Evolutionary conservation across 2,329 filamentous ascomycete genomes (phyloP), one percentile per base, ranked within the genome.

Genomic region (Xylariaceae sp.): DNA sequence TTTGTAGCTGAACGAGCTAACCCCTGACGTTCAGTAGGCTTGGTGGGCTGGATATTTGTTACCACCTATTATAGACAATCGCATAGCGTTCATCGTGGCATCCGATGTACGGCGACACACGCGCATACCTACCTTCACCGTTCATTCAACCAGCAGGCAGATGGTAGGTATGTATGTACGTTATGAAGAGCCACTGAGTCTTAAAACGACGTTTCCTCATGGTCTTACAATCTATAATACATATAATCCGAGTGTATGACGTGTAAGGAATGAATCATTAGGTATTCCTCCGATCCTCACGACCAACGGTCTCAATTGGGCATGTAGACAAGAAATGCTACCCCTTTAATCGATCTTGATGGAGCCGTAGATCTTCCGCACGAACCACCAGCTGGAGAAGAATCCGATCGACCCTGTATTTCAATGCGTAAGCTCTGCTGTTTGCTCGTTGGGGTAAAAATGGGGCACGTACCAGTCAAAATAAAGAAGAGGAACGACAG

Each of bases 401-500:
- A 94, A 97, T 57, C 94, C 94, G 72, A 99, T 97, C 0, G 93
- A 89, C 37, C 93, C 94, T 97, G 64, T 97, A 64, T 3, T 45
- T 45, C 13, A n/a, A 13, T n/a, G 2, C 59, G 56, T 11, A 35
- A 51, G 51, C 11, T 23, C 51, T 4, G 39, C 9, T 18, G 15
- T 37, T 2, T 8, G 34, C 17, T 11, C 13, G 13, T 18, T 18
- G 17, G 17, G 17, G 17, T 18, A 18, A 37, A 3, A 23, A 15
- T 5, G n/a, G 3, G 11, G 37, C 50, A 47, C 90, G 76, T 81
- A 96, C 94, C 94, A 60, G 92, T 96, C 68, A 99, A 80, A 64
- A 99, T 88, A 69, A 95, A 97, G 71, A 97, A 94, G 64, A 97
- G 77, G 73, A 94, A 91, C 58, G 90, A 93, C 67, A 97, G 86